A percentile compares a stretch with the other conserved stretches of the same genome.
Conservation (phyloP, 257 asterid genomes). For the Jacaranda mimosifolia region DNA sequence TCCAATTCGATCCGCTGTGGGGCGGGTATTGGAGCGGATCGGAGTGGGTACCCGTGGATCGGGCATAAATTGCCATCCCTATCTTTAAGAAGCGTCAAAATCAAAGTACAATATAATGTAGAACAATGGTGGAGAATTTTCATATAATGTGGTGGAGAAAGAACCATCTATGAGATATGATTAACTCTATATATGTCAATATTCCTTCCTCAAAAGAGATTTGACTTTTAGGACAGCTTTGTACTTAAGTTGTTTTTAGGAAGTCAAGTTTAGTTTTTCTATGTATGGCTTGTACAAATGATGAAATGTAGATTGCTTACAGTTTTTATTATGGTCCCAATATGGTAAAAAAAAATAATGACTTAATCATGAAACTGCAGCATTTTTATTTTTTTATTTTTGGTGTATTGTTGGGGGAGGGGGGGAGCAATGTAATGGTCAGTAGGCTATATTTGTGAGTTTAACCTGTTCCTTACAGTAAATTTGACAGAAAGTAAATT, state of each 20-base stretch:
- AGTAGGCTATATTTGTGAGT: neutral
- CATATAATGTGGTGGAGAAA: neutral
- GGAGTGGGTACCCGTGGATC: too few species aligned
- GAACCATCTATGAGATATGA: neutral
- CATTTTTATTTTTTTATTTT: neutral
- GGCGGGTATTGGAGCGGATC: too few species aligned
- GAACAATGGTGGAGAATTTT: too few species aligned
- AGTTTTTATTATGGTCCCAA: neutral
- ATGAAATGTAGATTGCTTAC: neutral
- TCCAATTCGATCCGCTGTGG: too few species aligned
- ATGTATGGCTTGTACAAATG: neutral
- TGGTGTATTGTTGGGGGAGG: too few species aligned
- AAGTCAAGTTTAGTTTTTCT: neutral
- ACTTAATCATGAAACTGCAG: constrained; percentile 1
- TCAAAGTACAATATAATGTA: neutral
- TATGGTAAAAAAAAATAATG: neutral
- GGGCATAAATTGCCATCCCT: too few species aligned
- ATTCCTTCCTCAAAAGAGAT: neutral
- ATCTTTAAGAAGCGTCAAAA: constrained; percentile 3
- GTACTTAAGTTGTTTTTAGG: neutral
- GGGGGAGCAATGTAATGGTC: constrained; percentile 1
- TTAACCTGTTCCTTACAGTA: neutral
- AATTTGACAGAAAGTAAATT: neutral
- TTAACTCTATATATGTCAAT: neutral
- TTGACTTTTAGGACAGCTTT: neutral